phyloP scores from a whole-genome alignment of 768 basidiomycete genomes.

The Crassisporium funariophilum region DNA sequence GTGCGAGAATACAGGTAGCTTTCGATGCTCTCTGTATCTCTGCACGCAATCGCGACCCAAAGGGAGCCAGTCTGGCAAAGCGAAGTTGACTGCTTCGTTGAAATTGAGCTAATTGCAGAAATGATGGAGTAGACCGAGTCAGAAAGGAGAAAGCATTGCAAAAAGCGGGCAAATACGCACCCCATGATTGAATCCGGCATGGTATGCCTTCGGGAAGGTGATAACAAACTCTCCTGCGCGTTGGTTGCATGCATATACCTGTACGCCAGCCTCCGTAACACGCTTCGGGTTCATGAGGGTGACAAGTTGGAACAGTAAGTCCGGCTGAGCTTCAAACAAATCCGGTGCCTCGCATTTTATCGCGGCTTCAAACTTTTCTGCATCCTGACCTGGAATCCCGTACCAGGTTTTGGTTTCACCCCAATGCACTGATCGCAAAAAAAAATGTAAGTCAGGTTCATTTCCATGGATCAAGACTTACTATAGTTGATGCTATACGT shows the following conservation, averaged over 20 bases:
- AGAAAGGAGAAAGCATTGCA: constrained; percentile 10
- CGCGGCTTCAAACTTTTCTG: constrained; percentile 94
- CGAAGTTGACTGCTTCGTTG: constrained; percentile 99
- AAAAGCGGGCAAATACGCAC: constrained; percentile 49
- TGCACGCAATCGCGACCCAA: constrained; percentile 86
- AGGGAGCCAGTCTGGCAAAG: constrained; percentile 92
- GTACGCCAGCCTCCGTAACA: constrained; percentile 84
- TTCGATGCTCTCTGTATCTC: constrained; percentile 87
- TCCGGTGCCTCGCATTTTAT: constrained; percentile 96
- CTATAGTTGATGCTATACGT: constrained; percentile 96
- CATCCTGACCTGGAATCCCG: constrained; percentile 93
- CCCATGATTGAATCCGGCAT: constrained; percentile 98
- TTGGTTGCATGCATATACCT: constrained; percentile 94
- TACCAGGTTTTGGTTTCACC: constrained; percentile 99
- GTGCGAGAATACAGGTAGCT: constrained; percentile 97
- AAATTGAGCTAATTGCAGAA: constrained; percentile 99
- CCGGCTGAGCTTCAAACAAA: constrained; percentile 96
- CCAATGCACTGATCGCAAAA: constrained; percentile 79
- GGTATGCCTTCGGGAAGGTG: constrained; percentile 97
- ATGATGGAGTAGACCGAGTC: constrained; percentile 25
- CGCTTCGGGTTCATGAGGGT: constrained; percentile 96
- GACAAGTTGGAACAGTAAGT: constrained; percentile 95
- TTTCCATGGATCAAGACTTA: constrained; percentile 43
- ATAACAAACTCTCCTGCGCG: constrained; percentile 97
- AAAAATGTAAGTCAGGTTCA: constrained; percentile 9